phyloP scores from a whole-genome alignment of 1,284 basidiomycete genomes.

The Psilocybe mexicana region DNA sequence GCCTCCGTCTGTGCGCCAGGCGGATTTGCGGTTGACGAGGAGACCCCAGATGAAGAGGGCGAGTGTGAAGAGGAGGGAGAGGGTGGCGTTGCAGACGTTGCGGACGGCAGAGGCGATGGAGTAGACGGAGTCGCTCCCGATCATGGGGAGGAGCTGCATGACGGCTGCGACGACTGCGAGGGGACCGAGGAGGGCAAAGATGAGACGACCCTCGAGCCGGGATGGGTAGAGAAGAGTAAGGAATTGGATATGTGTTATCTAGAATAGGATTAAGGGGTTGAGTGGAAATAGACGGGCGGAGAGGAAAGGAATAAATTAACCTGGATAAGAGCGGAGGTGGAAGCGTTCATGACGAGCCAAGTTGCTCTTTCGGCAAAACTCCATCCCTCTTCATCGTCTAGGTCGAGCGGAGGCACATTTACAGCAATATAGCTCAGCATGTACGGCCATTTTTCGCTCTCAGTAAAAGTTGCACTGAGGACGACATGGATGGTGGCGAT shows the following conservation, averaged over 20 bases:
- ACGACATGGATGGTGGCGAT: constrained; percentile 80
- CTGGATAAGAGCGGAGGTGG: constrained; percentile 85
- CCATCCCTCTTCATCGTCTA: constrained; percentile 50
- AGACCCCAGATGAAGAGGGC: constrained; percentile 94
- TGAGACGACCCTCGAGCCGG: constrained; percentile 85
- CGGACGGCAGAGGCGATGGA: constrained; percentile 71
- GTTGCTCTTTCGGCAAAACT: constrained; percentile 66
- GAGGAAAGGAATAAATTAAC: constrained; percentile 40
- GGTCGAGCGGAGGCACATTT: constrained; percentile 66
- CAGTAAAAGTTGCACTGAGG: constrained; percentile 56
- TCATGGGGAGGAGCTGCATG: constrained; percentile 83
- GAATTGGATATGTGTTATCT: constrained; percentile 99
- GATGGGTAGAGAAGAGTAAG: constrained; percentile 96
- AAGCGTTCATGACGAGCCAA: constrained; percentile 88
- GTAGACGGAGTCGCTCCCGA: constrained; percentile 43
- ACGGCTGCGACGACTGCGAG: constrained; percentile 84
- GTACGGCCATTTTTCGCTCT: constrained; percentile 87
- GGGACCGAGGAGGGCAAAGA: constrained; percentile 70
- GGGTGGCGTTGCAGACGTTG: constrained; percentile 71
- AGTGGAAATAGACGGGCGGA: background rate
- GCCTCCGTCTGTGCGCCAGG: constrained; percentile 54
- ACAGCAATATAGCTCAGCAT: constrained; percentile 92
- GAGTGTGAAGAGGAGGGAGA: constrained; percentile 90
- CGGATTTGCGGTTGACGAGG: constrained; percentile 65
- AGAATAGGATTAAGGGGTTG: constrained; percentile 5